Evolutionary conservation across 768 basidiomycete genomes (phyloP), one percentile per base, ranked within the genome.

Genomic region (Kwoniella dendrophila): DNA sequence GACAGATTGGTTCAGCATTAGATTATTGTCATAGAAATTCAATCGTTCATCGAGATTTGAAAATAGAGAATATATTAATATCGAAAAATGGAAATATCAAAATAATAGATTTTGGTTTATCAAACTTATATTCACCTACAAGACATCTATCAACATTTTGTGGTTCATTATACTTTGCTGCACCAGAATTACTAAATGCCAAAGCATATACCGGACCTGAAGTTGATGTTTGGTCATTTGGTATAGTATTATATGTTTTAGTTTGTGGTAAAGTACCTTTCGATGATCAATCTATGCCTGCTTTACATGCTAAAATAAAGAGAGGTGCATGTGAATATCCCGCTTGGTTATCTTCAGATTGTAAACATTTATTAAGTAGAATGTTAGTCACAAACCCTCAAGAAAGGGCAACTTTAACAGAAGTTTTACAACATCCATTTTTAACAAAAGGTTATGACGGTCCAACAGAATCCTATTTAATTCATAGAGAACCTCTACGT

Each of bases 11-110:
- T 34, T 90, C 89, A 71, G 96, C 96, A 1, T 83, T 99, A 24
- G 90, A 95, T 76, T 98, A 99, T 80, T 95, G 93, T 77, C 96
- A 99, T 81, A 86, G 87, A 73, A 99, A 98, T 79, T 96, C 87
- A 69, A 94, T 98, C 73, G 95, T 98, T 11, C 96, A 99, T 79
- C 90, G 96, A 67, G 80, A 99, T 82, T 88, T 99, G 68, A 99
- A 99, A 83, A 99, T 99, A 76, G 95, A 99, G 81, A 98, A 97
- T 82, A 99, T 99, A 72, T 88, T 99, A 76, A 98, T 99, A 69
- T 96, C 92, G 1, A 92, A 96, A 67, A 90, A 90, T 0, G 96
- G 96, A 11, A 98, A 97, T 81, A 98, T 98, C 84, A 99, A 98
- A 84, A 97, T 98, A 65, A 99, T 98, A 78, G 95, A 99, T 80